Conservation (phyloP, 176 grass and related monocot species). For the Eragrostis curvula region DNA sequence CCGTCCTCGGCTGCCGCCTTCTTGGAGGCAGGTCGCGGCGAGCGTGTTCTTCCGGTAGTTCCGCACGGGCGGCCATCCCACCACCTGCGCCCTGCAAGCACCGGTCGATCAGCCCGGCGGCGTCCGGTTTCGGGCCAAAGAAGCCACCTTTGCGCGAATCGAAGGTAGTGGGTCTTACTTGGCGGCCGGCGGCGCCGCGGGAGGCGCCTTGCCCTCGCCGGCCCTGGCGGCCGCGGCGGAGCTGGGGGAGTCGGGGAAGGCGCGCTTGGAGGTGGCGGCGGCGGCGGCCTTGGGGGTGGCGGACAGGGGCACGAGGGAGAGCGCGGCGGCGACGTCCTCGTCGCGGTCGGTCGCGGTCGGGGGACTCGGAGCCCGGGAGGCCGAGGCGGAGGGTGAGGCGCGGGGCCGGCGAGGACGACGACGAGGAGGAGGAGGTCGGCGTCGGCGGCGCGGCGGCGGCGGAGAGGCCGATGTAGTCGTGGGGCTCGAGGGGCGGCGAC, state of each 20-base stretch:
- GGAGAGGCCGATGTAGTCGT: constrained; percentile 65
- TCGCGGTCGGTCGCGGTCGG: constrained; percentile 36
- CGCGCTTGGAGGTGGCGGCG: constrained; percentile 50
- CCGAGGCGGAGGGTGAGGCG: constrained; percentile 62
- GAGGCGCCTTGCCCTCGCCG: constrained; percentile 12
- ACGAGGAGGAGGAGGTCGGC: constrained; percentile 39
- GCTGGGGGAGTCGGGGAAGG: constrained; percentile 42
- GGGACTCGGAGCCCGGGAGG: constrained; percentile 61
- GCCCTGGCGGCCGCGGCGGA: background rate
- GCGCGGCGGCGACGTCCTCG: constrained; percentile 30
- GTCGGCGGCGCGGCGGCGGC: constrained; percentile 43
- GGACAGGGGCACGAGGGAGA: constrained; percentile 40
- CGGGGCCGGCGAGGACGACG: constrained; percentile 35
- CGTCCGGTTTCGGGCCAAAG: background rate
- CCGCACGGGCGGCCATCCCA: constrained; percentile 85
- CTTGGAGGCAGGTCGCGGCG: constrained; percentile 52
- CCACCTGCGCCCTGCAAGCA: constrained; percentile 65
- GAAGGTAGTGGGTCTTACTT: constrained; percentile 38
- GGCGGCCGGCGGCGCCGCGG: constrained; percentile 42
- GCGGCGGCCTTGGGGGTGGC: constrained; percentile 7
- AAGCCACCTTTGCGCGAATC: background rate
- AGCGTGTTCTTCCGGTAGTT: constrained; percentile 77
- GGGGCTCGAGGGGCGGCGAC: constrained; percentile 56
- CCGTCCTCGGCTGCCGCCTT: constrained; percentile 36
- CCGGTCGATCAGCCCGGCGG: background rate